Conservation (phyloP, 2,329 filamentous ascomycete species). For the Calonectria montana region DNA sequence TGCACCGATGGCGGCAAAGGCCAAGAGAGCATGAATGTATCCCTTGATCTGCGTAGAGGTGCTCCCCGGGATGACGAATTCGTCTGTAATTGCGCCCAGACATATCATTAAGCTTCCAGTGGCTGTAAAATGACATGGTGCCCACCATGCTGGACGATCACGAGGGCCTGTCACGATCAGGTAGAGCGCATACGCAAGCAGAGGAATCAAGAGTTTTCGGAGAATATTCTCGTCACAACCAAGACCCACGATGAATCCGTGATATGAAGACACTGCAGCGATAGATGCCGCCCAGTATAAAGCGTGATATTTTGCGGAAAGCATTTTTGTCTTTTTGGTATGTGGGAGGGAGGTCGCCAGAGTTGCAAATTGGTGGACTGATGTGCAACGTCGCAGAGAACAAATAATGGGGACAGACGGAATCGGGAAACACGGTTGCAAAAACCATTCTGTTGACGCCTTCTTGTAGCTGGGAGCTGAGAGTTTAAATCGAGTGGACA, state of each 20-base stretch:
- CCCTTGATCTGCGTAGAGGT: background rate
- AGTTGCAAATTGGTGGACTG: too few relatives aligned
- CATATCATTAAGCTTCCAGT: slow-evolving; percentile 10
- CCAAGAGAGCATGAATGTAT: background rate
- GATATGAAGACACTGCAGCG: background rate
- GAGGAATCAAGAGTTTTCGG: background rate
- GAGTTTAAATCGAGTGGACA: too few relatives aligned
- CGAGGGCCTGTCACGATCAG: background rate
- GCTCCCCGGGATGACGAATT: slow-evolving; percentile 5
- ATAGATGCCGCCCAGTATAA: slow-evolving; percentile 3
- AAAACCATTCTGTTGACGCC: too few relatives aligned
- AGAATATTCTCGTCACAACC: background rate
- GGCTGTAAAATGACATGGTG: background rate
- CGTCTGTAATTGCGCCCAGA: slow-evolving; percentile 10
- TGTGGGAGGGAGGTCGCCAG: too few relatives aligned
- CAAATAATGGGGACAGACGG: too few relatives aligned
- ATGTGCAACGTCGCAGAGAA: too few relatives aligned
- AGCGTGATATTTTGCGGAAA: slow-evolving; percentile 6
- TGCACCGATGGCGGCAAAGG: background rate
- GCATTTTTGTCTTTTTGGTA: background rate
- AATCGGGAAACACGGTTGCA: too few relatives aligned
- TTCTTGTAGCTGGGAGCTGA: too few relatives aligned
- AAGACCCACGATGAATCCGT: background rate
- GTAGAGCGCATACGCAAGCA: background rate
- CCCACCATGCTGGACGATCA: background rate